Evolutionary conservation across 2,329 filamentous ascomycete genomes (phyloP).

Genomic region (Graphilbum ipis-grandicollis): DNA sequence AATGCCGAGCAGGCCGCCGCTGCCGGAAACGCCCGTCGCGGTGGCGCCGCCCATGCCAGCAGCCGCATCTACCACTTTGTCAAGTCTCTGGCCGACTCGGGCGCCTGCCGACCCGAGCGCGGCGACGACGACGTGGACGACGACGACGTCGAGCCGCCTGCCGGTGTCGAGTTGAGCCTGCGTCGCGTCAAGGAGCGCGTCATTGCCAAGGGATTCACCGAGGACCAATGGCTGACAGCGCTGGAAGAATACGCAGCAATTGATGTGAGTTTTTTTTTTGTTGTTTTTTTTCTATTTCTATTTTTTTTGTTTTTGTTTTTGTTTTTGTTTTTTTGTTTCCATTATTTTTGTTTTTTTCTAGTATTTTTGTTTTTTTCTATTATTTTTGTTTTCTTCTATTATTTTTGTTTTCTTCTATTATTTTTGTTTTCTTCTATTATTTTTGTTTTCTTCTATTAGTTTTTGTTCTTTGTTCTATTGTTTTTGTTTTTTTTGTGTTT

Average conservation of each 20-base stretch:
- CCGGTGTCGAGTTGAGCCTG: constrained; percentile 60
- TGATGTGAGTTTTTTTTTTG: constrained; percentile 51
- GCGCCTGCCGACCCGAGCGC: constrained; percentile 62
- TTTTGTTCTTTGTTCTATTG: no score
- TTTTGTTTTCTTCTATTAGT: no score
- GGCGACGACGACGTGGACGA: constrained; percentile 40
- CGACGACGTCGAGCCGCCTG: constrained; percentile 33
- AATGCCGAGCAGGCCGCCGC: constrained; percentile 53
- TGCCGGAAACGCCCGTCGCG: constrained; percentile 26
- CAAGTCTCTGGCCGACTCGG: constrained; percentile 69
- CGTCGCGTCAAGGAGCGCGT: constrained; percentile 80
- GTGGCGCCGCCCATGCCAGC: constrained; percentile 60
- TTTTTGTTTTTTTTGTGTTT: no score
- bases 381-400: not conserved
- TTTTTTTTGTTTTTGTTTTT: not conserved
- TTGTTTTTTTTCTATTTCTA: not conserved
- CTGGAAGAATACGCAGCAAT: constrained; percentile 78
- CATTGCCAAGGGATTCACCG: constrained; percentile 89
- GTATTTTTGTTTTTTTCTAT: no score
- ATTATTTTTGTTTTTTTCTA: no score
- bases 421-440: not conserved
- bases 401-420: not conserved
- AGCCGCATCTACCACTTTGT: constrained; percentile 93
- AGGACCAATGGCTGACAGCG: constrained; percentile 74
- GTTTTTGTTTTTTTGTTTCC: not conserved